phyloP scores from a whole-genome alignment of 164 flowering plant genomes.

The Malania oleifera region DNA sequence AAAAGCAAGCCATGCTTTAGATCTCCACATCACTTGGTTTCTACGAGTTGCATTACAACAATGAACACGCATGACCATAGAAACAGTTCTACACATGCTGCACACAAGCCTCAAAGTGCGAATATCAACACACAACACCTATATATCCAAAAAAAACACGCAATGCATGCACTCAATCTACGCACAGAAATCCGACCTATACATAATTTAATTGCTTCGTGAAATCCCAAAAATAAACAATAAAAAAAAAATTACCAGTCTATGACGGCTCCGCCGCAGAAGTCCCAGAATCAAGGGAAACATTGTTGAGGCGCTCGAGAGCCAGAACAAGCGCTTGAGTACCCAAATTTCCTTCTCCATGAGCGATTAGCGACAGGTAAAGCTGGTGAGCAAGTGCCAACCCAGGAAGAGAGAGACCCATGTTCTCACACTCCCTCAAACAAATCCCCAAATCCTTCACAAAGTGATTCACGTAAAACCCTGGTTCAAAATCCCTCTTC shows the following conservation, averaged over 20 bases:
- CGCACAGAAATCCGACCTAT: too few species aligned
- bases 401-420: slow-evolving; percentile 87
- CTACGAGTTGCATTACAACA: too few species aligned
- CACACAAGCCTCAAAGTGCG: too few species aligned
- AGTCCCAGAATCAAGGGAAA: slow-evolving; percentile 25
- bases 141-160: too few species aligned
- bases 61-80: too few species aligned
- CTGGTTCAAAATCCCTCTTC: slow-evolving; percentile 80
- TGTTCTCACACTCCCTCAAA: slow-evolving; percentile 73
- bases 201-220: too few species aligned
- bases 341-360: slow-evolving; percentile 83
- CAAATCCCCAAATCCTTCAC: slow-evolving; percentile 95
- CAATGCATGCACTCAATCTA: too few species aligned
- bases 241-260: not conserved
- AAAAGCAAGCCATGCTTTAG: too few species aligned
- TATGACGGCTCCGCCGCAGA: not conserved
- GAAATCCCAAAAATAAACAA: too few species aligned
- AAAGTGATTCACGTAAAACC: slow-evolving; percentile 87
- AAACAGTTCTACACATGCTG: too few species aligned
- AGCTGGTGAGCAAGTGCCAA: slow-evolving; percentile 90
- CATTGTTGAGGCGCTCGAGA: slow-evolving; percentile 83
- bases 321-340: slow-evolving; percentile 80
- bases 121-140: too few species aligned
- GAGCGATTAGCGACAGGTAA: slow-evolving; percentile 77
- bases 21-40: too few species aligned